Evolutionary conservation across 805 yeast genomes (phyloP), one percentile per base, ranked within the genome.

Genomic region (Metschnikowia gruessii): DNA sequence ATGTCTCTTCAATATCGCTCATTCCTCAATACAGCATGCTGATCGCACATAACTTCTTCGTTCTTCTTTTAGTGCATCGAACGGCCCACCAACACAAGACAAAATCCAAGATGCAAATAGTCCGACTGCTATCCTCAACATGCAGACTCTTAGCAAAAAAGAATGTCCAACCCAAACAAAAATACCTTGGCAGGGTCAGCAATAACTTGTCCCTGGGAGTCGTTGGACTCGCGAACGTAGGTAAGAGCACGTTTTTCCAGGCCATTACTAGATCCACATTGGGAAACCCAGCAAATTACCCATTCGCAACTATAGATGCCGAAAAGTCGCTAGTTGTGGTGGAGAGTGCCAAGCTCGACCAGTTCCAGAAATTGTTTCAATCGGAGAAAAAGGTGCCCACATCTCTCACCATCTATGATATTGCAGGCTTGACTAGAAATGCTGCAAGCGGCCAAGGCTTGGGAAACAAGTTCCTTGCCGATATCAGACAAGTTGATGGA

Each of bases 401-500:
- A 15, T 84, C 78, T 64, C 82, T 92, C 69, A 92, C 97, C 48
- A 82, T 94, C 49, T 90, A 87, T 63, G 99, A 94, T 74, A 94
- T 94, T 70, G 99, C 99, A 50, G 99, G 99, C 69, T 78, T 94
- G 66, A 92, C 98, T 55, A 88, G 88, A 72, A 97, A 97, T 72
- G 97, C 98, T 32, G 82, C 89, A 50, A 85, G 87, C 45, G 98
- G 98, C 69, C 97, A 90, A 72, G 99, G 99, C 66, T 81, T 94
- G 56, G 99, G 99, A 64, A 94, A 94, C 69, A 95, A 96, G 53
- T 94, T 94, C 80, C 81, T 94, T 74, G 85, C 96, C 58, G 91
- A 94, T 69, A 94, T 94, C 61, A 82, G 98, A 72, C 94, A 96
- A 40, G 99, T 94, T 47, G 99, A 94, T 79, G 96, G 97, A 53